Conservation (phyloP, 2,329 filamentous ascomycete genomes). For the Penicillium sp. region DNA sequence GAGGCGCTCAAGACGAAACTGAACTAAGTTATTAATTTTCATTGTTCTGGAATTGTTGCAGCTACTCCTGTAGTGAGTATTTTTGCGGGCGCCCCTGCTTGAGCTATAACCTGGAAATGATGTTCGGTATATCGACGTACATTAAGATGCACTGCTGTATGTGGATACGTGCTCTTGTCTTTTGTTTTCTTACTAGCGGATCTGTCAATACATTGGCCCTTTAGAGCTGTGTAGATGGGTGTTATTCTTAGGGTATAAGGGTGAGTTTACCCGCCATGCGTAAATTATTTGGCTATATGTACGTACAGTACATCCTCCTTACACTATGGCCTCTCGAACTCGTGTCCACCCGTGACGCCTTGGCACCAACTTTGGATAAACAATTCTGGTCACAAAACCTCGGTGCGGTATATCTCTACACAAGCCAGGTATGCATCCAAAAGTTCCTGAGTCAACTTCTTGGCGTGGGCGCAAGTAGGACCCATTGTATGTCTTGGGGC, state of each 20-base stretch:
- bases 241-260: background rate
- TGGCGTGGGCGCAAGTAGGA: too few relatives aligned
- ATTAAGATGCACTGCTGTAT: constrained; percentile 16
- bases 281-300: background rate
- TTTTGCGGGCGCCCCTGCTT: background rate
- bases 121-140: constrained; percentile 12
- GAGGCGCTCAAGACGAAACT: constrained; percentile 78
- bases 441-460: too few relatives aligned
- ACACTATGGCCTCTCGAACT: too few relatives aligned
- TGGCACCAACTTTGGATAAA: too few relatives aligned
- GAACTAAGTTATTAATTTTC: constrained; percentile 35
- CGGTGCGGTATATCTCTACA: too few relatives aligned
- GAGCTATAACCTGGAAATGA: constrained; percentile 1
- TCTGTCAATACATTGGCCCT: constrained; percentile 26
- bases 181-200: constrained; percentile 20
- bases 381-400: too few relatives aligned
- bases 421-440: too few relatives aligned
- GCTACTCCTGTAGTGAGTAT: constrained; percentile 4
- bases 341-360: too few relatives aligned
- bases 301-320: too few relatives aligned
- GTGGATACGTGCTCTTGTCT: constrained; percentile 23
- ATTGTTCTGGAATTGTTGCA: constrained; percentile 2
- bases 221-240: constrained; percentile 3
- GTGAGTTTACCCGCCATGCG: background rate
- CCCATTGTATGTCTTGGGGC: too few relatives aligned